Percentiles rank a stretch among this genome's conserved stretches.
phyloP scores from a whole-genome alignment of 2,329 filamentous ascomycete genomes.

The Incumbomyces lentus region DNA sequence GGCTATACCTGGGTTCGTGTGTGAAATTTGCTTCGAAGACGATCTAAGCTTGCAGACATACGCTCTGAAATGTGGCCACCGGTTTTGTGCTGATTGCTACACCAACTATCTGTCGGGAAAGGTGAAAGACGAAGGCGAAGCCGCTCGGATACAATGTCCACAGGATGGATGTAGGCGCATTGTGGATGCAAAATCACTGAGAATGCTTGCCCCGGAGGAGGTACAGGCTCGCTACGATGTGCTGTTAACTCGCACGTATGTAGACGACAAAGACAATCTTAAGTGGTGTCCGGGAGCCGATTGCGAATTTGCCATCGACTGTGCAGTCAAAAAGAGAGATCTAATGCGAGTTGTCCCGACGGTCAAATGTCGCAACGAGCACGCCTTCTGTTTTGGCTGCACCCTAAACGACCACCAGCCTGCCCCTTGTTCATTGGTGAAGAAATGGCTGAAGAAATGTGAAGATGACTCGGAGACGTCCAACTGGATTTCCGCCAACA shows the following conservation, averaged over 20 bases:
- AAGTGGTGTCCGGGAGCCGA: constrained; percentile 99
- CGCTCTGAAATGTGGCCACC: constrained; percentile 87
- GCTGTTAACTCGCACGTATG: constrained; percentile 84
- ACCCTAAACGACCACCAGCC: constrained; percentile 84
- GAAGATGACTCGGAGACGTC: constrained; percentile 96
- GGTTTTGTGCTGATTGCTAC: constrained; percentile 90
- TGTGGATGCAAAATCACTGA: constrained; percentile 79
- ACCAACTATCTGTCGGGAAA: constrained; percentile 84
- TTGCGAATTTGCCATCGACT: constrained; percentile 87
- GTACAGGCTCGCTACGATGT: constrained; percentile 62
- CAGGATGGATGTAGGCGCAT: constrained; percentile 78
- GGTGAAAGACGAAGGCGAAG: constrained; percentile 90
- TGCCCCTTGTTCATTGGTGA: constrained; percentile 80
- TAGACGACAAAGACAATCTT: constrained; percentile 88
- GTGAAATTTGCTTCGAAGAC: constrained; percentile 95
- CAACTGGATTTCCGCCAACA: constrained; percentile 99
- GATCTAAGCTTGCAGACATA: constrained; percentile 67
- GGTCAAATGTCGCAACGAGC: constrained; percentile 72
- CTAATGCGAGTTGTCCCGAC: constrained; percentile 78
- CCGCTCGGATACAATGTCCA: constrained; percentile 87
- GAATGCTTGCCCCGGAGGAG: constrained; percentile 56
- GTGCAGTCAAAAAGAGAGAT: constrained; percentile 76
- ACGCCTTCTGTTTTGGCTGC: constrained; percentile 93
- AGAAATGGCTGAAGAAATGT: constrained; percentile 95
- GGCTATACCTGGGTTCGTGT: constrained; percentile 65